Conservation (phyloP, 75 land plant species). For the Cunninghamia lanceolata region DNA sequence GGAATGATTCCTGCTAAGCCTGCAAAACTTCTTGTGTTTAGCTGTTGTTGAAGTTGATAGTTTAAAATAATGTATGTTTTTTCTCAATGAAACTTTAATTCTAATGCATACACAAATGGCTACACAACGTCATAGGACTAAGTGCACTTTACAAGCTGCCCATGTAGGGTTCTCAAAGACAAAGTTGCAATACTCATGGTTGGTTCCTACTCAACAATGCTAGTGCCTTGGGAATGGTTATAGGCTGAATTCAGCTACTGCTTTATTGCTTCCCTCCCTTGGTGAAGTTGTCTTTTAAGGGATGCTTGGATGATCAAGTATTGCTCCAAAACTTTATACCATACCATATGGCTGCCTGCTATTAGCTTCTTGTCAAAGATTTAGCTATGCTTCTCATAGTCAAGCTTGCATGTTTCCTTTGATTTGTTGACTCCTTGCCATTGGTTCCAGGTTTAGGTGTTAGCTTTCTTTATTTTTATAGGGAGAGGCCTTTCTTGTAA, state of each 20-base stretch:
- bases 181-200: not conserved
- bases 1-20: not conserved
- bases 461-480: not conserved
- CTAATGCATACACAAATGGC: not conserved
- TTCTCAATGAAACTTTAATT: not conserved
- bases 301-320: not conserved
- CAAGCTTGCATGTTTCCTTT: not conserved
- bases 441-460: not conserved
- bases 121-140: not conserved
- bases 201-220: not conserved
- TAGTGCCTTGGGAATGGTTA: not conserved
- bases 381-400: not conserved
- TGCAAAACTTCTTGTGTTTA: not conserved
- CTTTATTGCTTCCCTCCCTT: not conserved
- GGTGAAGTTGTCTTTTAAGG: not conserved
- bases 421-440: not conserved
- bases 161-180: not conserved
- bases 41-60: not conserved
- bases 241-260: not conserved
- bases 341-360: not conserved
- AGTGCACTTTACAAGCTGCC: not conserved
- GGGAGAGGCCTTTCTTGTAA: not conserved
- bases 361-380: not conserved
- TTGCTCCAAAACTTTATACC: not conserved
- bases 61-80: not conserved